Evolutionary conservation across 495 filamentous ascomycete genomes (phyloP), one percentile per base, ranked within the genome.

Genomic region (Hyphodiscus hymeniophilus): DNA sequence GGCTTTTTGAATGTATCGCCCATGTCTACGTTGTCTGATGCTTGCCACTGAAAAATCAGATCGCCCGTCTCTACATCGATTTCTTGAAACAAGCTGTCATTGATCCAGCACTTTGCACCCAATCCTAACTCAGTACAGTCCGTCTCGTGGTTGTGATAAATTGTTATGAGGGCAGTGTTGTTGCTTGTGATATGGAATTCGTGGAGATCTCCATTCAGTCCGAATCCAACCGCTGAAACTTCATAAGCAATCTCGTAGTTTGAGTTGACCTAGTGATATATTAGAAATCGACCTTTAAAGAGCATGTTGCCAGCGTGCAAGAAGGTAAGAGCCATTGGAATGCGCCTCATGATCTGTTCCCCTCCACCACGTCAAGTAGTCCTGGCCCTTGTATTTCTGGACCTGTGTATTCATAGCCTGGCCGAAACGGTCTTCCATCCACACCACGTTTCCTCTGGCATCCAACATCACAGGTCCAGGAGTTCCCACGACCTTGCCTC

Each of bases 151-250:
- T 62, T 60, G 24, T 75, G 64, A 48, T 77, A 79, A 18, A 72
- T 60, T 6, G 69, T 67, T 28, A 77, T 69, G 7, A 78, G 50
- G 15, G 72, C 73, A 0, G 75, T 80, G 13, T 71, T 61, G 31
- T 76, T 63, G 33, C 42, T 46, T 0, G 70, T 73, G 42, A 75
- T 68, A 18, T 62, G 67, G 35, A 73, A 71, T 46, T 77, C 72
- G 39, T 75, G 71, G 3, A 26, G 12, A 45, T 51, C 48, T 13
- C 33, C 34, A 5, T 17, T 31, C 20, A 40, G 24, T 13, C 23
- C 24, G 26, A 17, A 5, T 20, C 47, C 47, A n/a, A 22, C 24
- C 1, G 31, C 21, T 6, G 33, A n/a, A 3, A 47, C 33, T 32
- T 1, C 18, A 28, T 45, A 18, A 21, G 17, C 28, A 10, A 45